Evolutionary conservation across 768 basidiomycete species (phyloP).

Genomic region (Coprinellus micaceus): DNA sequence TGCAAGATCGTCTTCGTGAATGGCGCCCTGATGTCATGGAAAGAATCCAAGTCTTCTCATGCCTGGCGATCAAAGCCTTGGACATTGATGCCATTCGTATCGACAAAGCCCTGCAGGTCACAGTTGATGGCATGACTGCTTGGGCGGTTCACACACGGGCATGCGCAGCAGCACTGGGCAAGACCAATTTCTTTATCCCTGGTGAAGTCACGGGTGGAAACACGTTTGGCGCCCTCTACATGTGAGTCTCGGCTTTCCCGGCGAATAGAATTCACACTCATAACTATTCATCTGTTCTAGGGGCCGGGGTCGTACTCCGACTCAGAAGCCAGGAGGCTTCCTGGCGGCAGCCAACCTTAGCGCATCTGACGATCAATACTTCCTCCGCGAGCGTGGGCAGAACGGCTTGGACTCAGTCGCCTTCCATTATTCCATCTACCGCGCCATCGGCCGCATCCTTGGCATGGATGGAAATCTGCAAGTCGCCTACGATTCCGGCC

Average conservation of each 20-base stretch:
- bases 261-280: not conserved
- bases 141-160: conserved; percentile 74
- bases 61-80: conserved; percentile 82
- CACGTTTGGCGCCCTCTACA: conserved; percentile 81
- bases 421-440: conserved; percentile 94
- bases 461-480: conserved; percentile 95
- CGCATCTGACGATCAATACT: conserved; percentile 60
- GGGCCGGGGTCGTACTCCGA: conserved; percentile 84
- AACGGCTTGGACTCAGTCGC: conserved; percentile 76
- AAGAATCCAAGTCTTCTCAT: conserved; percentile 75
- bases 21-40: conserved; percentile 80
- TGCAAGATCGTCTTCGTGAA: conserved; percentile 93
- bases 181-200: conserved; percentile 85
- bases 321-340: conserved; percentile 65
- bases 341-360: conserved; percentile 66
- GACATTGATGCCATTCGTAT: conserved; percentile 94
- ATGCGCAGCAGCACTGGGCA: conserved; percentile 70
- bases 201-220: conserved; percentile 96
- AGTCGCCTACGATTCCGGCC: conserved; percentile 80
- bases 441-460: conserved; percentile 78
- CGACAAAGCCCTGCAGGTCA: conserved; percentile 91
- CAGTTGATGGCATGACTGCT: conserved; percentile 70
- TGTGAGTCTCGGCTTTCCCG: conserved; percentile 43
- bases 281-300: conserved; percentile 32
- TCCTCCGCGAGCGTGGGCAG: conserved; percentile 62